Base-by-base conservation (phyloP, 805 yeast genomes). In the Metschnikowia lochheadii region DNA sequence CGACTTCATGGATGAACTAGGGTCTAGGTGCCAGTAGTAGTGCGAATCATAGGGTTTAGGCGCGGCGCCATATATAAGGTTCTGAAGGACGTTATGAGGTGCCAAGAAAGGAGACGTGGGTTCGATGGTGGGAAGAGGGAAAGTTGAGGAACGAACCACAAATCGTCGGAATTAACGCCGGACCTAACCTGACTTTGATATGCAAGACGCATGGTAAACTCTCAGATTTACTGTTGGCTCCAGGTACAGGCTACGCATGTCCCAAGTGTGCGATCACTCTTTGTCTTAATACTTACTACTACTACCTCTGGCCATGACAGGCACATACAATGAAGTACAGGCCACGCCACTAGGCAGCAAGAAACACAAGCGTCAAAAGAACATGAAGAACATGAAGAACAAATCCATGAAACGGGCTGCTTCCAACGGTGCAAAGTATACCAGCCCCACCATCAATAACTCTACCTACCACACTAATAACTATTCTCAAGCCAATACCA, bases 251-350 rank as follows among this genome's bases (percentile, higher is more conserved):
- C 45, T 42, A 20, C 45, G 38, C 45, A 42, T 32, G 23, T 42
- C 45, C 34, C 14, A 10, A 21, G 15, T 32, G 15, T 32, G 38
- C 45, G 45, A 20, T 20, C 18, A 20, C 36, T 42, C 45, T 42
- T 42, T 31, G n/a, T 33, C 32, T 3, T 14, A 31, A 37, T 33
- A 33, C 32, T 1, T 14, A 31, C 45, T 33, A 32, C 37, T 26
- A 20, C 45, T 32, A 20, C 29, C 29, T 11, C 41, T 47, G 51
- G 40, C 49, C 31, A 53, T 53, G 56, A 33, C 48, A 10, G 53
- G 50, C 31, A 53, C 58, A 23, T 65, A 64, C 51, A 65, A 65
- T 51, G 67, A 61, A 47, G 68, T 65, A 29, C 52, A 55, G 32
- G 66, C 63, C 14, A 50, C 53, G 14, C 39, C 50, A 18, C 53